Evolutionary conservation across 345 rosid species (phyloP).

Genomic region (Salix purpurea): DNA sequence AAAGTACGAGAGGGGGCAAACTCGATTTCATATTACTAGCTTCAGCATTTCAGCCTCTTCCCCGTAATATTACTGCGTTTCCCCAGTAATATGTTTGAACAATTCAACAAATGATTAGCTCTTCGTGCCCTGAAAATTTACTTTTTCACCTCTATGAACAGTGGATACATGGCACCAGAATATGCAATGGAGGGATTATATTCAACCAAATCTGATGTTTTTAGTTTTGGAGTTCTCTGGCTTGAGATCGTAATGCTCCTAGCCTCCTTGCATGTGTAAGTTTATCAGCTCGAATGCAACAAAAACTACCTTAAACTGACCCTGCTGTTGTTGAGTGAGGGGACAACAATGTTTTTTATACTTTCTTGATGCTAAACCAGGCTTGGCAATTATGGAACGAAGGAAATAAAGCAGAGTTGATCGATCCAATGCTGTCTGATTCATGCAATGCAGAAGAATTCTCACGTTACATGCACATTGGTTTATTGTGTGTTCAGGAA

Average conservation of each 20-base stretch:
- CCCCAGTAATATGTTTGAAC: no score
- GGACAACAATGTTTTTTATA: background rate
- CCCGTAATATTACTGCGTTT: no score
- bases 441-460: background rate
- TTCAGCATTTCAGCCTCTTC: no score
- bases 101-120: no score
- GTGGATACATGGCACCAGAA: constrained; percentile 62
- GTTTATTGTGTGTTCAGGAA: constrained; percentile 14
- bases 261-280: constrained; percentile 44
- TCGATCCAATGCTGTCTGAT: background rate
- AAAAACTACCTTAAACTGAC: no score
- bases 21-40: no score
- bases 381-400: constrained; percentile 12
- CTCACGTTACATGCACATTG: constrained; percentile 5
- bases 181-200: constrained; percentile 42
- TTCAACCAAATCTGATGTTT: constrained; percentile 52
- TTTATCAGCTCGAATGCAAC: background rate
- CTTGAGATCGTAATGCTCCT: constrained; percentile 44
- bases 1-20: no score
- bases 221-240: constrained; percentile 52
- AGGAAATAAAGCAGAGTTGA: constrained; percentile 1
- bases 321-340: no score
- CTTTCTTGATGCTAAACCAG: background rate
- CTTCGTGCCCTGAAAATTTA: no score
- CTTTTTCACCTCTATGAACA: background rate